Evolutionary conservation across 306 rosid species (phyloP), one percentile per base, ranked within the genome.

Genomic region (Quercus wislizeni): DNA sequence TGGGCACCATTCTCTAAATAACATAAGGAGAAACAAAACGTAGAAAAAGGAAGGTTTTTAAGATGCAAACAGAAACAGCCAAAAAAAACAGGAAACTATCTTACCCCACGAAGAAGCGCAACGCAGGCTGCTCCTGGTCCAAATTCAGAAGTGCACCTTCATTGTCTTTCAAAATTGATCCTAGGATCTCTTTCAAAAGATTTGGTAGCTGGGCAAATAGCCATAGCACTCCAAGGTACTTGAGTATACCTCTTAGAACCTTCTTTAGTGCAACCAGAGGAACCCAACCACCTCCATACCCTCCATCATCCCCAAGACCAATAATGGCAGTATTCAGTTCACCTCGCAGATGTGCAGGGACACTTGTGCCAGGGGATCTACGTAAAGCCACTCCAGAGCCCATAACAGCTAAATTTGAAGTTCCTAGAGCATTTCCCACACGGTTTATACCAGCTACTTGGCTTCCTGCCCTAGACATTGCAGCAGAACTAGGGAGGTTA

Each of bases 241-340:
- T 96, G 81, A 96, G 99, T 82, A 93, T 91, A 78, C 98, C 98
- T 81, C 99, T 91, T 62, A 96, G 75, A 81, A 93, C 99, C 92
- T 96, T 96, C 89, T 96, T 96, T 55, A 96, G 97, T 57, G 99
- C 98, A 82, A 96, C 96, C 54, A 91, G 97, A 62, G 99, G 99
- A 86, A 96, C 99, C 99, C 99, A 96, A 68, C 99, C 99, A 79
- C 99, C 99, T 67, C 99, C 99, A 87, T 96, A 96, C 62, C 98
- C 99, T 65, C 99, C 99, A 83, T 96, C 99, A 55, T 96, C 99
- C 56, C 99, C 99, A 75, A 96, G 98, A 82, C 99, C 99, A 88
- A 96, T 96, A 80, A 96, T 93, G 74, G 97, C 99, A 31, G 99
- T 96, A 84, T 96, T 96, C 85, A 96, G 77, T 86, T 96, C 99